Evolutionary conservation across 2,329 filamentous ascomycete genomes (phyloP).

Genomic region (Aureobasidium sp.): DNA sequence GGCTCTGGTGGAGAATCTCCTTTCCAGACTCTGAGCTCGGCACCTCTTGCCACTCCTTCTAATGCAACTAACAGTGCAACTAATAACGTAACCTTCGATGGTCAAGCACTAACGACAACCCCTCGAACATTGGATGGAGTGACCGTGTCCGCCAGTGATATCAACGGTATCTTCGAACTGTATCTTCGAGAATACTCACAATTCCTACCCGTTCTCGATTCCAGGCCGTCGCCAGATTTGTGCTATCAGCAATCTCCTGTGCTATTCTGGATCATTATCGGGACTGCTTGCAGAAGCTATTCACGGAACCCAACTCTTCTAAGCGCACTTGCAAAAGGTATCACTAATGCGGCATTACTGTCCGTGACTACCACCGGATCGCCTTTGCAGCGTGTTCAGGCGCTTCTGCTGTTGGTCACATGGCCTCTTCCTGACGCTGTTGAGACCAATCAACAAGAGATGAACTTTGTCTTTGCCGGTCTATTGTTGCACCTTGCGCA

Average conservation of each 20-base stretch:
- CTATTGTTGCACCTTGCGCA: background rate
- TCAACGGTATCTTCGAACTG: background rate
- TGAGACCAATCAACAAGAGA: slow-evolving; percentile 3
- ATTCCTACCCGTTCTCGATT: background rate
- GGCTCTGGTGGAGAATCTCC: background rate
- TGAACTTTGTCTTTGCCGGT: background rate
- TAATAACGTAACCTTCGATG: background rate
- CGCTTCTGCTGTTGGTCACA: background rate
- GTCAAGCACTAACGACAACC: background rate
- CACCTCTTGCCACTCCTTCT: background rate
- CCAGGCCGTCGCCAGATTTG: background rate
- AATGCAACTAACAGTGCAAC: background rate
- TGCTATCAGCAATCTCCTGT: background rate
- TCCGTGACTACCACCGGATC: background rate
- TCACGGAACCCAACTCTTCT: background rate
- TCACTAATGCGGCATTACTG: background rate
- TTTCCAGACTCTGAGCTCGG: too few species aligned
- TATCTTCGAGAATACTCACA: slow-evolving; percentile 2
- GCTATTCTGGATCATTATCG: slow-evolving; percentile 1
- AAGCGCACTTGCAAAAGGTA: background rate
- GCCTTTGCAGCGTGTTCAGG: slow-evolving; percentile 1
- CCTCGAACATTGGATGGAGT: slow-evolving; percentile 2
- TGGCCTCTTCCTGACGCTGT: slow-evolving; percentile 7
- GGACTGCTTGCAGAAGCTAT: slow-evolving; percentile 8
- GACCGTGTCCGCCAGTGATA: background rate